These are phyloP conservation scores for Tetragonia tetragonoides DNA, from an alignment of 148 eudicot species.

Conservation along the genomic window DNA sequence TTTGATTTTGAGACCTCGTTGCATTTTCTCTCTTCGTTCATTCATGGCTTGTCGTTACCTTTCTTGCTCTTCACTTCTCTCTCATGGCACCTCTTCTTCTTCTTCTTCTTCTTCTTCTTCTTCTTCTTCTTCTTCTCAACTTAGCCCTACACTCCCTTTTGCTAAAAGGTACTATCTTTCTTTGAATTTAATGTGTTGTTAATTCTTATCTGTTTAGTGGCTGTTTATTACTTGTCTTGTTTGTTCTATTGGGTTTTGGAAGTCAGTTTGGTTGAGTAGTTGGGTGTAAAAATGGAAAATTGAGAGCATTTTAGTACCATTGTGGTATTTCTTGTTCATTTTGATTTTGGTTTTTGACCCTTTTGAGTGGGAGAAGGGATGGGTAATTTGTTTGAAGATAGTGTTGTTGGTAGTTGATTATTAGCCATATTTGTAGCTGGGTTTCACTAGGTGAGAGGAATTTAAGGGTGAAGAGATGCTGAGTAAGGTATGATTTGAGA, in stretches of 20 bases:
- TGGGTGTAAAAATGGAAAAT: no score
- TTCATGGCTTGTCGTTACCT: conserved; percentile 46
- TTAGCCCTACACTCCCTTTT: conserved; percentile 12
- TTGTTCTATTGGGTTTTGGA: not conserved
- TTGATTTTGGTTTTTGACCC: no score
- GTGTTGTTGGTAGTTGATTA: no score
- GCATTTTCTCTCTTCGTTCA: conserved; percentile 24
- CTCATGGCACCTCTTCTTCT: conserved; percentile 15
- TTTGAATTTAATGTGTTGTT: not conserved
- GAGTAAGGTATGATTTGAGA: not conserved
- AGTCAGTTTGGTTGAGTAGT: not conserved
- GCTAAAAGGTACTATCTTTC: conserved; percentile 24
- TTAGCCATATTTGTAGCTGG: no score
- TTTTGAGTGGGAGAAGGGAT: not conserved
- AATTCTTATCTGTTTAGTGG: not conserved
- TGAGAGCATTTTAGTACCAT: no score
- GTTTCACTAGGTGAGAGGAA: no score
- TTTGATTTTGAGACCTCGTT: conserved; percentile 32
- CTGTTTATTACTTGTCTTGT: no score
- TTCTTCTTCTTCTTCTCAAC: not conserved
- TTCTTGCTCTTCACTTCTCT: conserved; percentile 23
- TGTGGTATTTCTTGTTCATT: not conserved
- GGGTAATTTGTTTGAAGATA: no score
- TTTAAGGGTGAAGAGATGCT: not conserved
- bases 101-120: conserved; percentile 17